Conservation (phyloP, 148 eudicot genomes). For the Rhododendron simsii region DNA sequence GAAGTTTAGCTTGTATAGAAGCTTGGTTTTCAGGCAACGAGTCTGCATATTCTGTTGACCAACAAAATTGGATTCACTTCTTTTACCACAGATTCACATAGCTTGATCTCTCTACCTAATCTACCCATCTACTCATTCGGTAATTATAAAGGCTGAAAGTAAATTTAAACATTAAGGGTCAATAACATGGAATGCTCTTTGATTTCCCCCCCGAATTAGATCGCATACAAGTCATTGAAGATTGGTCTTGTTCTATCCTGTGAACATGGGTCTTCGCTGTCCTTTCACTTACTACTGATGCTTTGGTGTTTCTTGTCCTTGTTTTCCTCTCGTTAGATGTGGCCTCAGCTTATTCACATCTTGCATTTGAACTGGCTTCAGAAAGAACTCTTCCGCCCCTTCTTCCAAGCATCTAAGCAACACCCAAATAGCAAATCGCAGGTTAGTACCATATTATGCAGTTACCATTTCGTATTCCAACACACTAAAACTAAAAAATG, state of each 20-base stretch:
- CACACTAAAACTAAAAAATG: not conserved
- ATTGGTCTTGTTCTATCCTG: not conserved
- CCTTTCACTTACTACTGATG: constrained; percentile 15
- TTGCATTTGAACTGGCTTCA: constrained; percentile 58
- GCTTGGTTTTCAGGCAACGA: not conserved
- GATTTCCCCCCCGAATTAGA: not conserved
- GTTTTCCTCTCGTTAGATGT: constrained; percentile 35
- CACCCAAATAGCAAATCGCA: not conserved
- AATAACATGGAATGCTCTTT: not conserved
- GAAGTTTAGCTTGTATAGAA: not conserved
- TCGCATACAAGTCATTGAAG: not conserved
- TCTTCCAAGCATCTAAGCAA: constrained; percentile 54
- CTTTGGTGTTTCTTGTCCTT: constrained; percentile 4
- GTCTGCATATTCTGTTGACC: not conserved
- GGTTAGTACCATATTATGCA: not conserved
- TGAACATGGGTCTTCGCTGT: not conserved
- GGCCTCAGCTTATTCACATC: constrained; percentile 65
- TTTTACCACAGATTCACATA: not conserved
- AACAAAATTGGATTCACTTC: not conserved
- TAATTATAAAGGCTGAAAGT: not conserved
- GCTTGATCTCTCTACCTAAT: not conserved
- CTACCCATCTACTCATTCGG: not conserved
- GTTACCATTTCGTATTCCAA: not conserved
- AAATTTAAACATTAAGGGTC: not conserved
- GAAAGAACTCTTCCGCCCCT: constrained; percentile 65